phyloP scores from a whole-genome alignment of 345 rosid species.

The Salix koriyanagi region DNA sequence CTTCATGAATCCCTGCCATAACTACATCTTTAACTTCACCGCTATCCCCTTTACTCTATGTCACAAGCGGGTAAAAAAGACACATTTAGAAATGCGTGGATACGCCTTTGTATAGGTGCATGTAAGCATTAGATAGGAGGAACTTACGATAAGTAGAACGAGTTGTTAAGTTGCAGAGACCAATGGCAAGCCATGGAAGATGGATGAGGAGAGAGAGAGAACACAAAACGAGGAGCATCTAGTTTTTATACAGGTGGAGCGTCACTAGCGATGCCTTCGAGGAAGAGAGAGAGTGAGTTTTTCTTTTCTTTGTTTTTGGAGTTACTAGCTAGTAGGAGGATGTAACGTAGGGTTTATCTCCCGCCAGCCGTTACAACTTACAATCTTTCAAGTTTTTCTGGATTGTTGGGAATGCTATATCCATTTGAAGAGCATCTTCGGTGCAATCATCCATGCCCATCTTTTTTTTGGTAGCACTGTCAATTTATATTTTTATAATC shows the following conservation, averaged over 20 bases:
- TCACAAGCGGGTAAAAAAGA: too few species aligned
- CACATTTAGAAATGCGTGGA: neutral
- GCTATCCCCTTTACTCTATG: too few species aligned
- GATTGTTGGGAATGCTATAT: neutral
- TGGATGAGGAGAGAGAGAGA: neutral
- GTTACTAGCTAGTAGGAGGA: neutral
- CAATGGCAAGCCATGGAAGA: conserved; percentile 43
- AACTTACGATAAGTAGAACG: conserved; percentile 33
- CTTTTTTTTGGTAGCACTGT: too few species aligned
- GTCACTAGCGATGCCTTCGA: conserved; percentile 5
- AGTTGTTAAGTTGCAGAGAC: conserved; percentile 27
- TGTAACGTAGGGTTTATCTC: conserved; percentile 21
- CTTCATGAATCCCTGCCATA: too few species aligned
- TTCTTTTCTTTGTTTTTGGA: neutral
- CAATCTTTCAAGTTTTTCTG: neutral
- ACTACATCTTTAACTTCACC: too few species aligned
- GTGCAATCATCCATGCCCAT: neutral
- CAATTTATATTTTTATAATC: too few species aligned
- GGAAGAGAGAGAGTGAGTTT: neutral
- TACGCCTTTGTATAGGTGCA: neutral
- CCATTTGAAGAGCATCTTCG: neutral
- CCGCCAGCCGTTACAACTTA: conserved; percentile 27
- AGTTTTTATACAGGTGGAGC: neutral
- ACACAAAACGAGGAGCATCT: conserved; percentile 1
- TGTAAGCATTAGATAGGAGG: neutral